Evolutionary conservation across 106 monocot species (phyloP), one percentile per base, ranked within the genome.

Genomic region (Gastrodia elata): DNA sequence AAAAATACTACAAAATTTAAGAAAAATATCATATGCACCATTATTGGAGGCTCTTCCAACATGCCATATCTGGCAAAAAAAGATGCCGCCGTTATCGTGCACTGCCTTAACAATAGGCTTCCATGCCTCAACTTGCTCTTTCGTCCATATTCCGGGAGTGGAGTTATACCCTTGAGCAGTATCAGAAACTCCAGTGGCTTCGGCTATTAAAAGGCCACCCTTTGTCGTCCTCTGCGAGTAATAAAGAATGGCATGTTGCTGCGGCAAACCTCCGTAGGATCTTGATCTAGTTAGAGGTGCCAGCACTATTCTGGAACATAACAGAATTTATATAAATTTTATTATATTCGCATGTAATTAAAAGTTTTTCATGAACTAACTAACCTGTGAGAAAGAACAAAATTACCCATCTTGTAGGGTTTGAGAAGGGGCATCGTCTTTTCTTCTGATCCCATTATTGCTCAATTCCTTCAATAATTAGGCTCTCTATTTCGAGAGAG

Each of bases 211-310:
- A 33, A 91, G 75, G 15, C 91, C 91, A 6, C 91, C 91, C 26
- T 78, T 71, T 5, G 80, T 70, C 6, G 90, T 39, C 72, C 90
- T 82, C 71, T 87, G 86, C 16, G 86, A 90, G 73, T 90, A 90
- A 71, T 80, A 90, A 14, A 82, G n/a, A 3, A 71, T 36, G 13
- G 86, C 86, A 73, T 84, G 84, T 10, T 76, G 81, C 24, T 87
- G 86, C 13, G 89, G 89, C 38, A 87, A 68, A 58, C 80, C 84
- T 38, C 78, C 58, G 56, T 83, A 85, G 0, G 85, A 85, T 79
- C 85, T 85, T 37, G 65, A 26, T 58, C 82, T 79, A 10, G 86
- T 80, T 26, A 86, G n/a, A 3, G 82, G 82, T 27, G 82, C 74
- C 38, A 77, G 43, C 0, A 71, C 71, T 22, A 71, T 24, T 20